phyloP scores from a whole-genome alignment of 2,329 filamentous ascomycete species.

The Pyricularia pennisetigena region DNA sequence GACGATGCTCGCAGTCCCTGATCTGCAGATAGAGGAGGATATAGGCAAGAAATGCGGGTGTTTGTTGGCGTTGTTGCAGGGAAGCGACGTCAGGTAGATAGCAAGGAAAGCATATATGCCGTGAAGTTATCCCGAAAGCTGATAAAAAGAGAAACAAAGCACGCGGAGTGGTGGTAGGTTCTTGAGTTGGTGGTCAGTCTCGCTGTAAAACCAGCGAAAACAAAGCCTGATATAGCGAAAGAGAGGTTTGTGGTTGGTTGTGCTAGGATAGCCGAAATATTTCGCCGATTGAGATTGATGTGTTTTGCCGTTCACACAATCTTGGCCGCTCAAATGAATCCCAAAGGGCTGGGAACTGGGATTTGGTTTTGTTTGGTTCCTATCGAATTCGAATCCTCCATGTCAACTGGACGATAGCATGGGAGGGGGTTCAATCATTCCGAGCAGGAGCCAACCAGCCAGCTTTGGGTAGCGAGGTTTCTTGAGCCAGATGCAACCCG shows the following conservation, averaged over 20 bases:
- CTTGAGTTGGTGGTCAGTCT: neutral
- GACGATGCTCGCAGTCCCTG: neutral
- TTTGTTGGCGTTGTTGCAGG: no score
- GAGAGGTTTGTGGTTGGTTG: slow-evolving; percentile 1
- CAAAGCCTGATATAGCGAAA: neutral
- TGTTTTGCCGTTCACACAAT: neutral
- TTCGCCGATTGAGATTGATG: slow-evolving; percentile 1
- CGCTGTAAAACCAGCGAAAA: neutral
- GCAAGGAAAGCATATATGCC: neutral
- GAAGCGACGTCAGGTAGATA: neutral
- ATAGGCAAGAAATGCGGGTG: neutral
- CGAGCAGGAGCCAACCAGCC: neutral
- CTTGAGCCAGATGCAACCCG: neutral
- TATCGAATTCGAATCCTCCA: neutral
- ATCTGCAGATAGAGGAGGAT: neutral
- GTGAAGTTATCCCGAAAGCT: neutral
- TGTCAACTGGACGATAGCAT: neutral
- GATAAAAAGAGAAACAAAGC: neutral
- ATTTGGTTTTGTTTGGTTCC: neutral
- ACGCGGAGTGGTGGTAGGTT: neutral
- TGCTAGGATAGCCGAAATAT: slow-evolving; percentile 8
- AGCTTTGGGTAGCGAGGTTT: neutral
- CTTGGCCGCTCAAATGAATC: neutral
- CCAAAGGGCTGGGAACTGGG: neutral
- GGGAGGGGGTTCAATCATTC: neutral